Evolutionary conservation across 2,329 filamentous ascomycete genomes (phyloP).

Genomic region (Venturia nashicola): DNA sequence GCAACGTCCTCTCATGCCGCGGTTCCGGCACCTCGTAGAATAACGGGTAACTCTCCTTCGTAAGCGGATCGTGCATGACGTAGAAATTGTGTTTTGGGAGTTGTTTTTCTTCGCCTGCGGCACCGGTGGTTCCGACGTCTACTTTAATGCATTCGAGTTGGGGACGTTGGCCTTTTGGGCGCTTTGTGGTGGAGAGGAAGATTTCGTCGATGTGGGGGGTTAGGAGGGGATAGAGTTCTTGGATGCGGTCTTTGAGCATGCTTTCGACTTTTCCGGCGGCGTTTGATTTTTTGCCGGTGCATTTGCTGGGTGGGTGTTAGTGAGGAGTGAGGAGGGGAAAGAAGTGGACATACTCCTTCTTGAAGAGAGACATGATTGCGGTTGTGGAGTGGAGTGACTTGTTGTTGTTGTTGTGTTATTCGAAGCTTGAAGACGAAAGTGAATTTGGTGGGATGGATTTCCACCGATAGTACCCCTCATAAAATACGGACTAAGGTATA

Average conservation of each 20-base stretch:
- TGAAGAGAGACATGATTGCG: neutral
- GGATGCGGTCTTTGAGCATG: neutral
- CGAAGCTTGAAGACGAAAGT: neutral
- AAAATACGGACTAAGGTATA: neutral
- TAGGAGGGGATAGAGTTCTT: neutral
- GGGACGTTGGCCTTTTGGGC: neutral
- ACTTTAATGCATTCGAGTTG: slow-evolving; percentile 1
- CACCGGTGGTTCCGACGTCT: neutral
- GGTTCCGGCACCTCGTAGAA: neutral
- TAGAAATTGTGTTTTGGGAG: neutral
- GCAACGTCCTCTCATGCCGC: neutral
- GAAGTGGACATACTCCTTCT: neutral
- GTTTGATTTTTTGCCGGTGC: neutral
- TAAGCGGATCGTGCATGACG: neutral
- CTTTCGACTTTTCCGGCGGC: neutral
- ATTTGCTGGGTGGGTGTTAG: neutral
- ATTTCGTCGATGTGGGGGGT: neutral
- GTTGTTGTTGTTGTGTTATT: neutral
- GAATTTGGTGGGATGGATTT: neutral
- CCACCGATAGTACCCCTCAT: neutral
- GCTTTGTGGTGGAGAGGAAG: neutral
- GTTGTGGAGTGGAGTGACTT: neutral
- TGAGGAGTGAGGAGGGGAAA: neutral
- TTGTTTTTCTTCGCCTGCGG: neutral
- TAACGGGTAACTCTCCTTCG: neutral